Conservation (phyloP, 2,329 filamentous ascomycete genomes). For the Trichophyton verrucosum region DNA sequence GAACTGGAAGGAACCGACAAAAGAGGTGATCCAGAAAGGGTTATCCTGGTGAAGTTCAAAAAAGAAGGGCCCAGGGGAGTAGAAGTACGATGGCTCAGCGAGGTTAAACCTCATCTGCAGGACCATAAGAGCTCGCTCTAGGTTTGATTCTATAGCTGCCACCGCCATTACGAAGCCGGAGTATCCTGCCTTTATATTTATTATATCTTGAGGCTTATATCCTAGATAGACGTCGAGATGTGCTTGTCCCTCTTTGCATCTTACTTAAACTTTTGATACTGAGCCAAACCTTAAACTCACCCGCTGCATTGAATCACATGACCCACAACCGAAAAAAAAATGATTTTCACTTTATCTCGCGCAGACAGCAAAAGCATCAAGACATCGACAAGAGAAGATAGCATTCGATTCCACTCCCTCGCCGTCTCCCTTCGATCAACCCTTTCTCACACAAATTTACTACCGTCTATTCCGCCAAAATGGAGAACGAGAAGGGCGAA, state of each 20-base stretch:
- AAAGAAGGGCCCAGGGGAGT: conserved; percentile 46
- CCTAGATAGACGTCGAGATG: background rate
- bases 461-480: conserved; percentile 45
- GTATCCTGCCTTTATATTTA: background rate
- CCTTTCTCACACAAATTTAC: conserved; percentile 12
- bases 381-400: conserved; percentile 1
- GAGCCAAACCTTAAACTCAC: background rate
- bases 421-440: conserved; percentile 2
- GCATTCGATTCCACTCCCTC: background rate
- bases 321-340: conserved; percentile 15
- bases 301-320: conserved; percentile 12
- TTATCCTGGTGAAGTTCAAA: conserved; percentile 45
- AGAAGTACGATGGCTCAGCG: conserved; percentile 39
- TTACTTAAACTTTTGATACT: background rate
- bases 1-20: conserved; percentile 41
- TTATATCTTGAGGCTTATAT: background rate
- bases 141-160: background rate
- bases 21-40: conserved; percentile 42
- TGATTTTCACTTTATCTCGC: conserved; percentile 1
- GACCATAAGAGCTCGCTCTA: conserved; percentile 16
- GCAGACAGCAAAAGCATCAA: conserved; percentile 6
- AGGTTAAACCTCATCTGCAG: conserved; percentile 26
- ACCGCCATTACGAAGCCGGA: background rate
- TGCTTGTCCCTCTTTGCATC: background rate
- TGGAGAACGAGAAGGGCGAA: conserved; percentile 99